These are phyloP conservation scores for Candida jianshihensis DNA, from an alignment of 805 yeast genomes.

Conservation along the genomic window DNA sequence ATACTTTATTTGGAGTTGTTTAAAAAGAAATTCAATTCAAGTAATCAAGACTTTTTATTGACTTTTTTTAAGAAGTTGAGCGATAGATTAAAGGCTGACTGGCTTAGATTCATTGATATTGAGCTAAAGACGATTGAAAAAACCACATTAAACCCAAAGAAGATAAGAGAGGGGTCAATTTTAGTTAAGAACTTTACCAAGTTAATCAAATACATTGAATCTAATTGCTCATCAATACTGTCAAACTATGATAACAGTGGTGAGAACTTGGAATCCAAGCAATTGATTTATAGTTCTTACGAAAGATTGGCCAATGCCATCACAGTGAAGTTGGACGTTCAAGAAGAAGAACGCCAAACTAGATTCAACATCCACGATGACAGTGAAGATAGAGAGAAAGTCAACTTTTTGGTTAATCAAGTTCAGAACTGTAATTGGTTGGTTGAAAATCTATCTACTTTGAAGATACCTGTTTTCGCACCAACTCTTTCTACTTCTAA, in stretches of 20 bases:
- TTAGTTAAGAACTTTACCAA: slow-evolving; percentile 42
- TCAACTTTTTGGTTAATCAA: slow-evolving; percentile 38
- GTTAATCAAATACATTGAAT: slow-evolving; percentile 35
- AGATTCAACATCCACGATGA: slow-evolving; percentile 13
- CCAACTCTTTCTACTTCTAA: slow-evolving; percentile 15
- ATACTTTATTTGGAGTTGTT: slow-evolving; percentile 36
- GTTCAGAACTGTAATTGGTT: slow-evolving; percentile 50
- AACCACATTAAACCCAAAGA: slow-evolving; percentile 26
- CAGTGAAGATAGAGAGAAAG: slow-evolving; percentile 24
- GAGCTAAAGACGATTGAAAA: slow-evolving; percentile 43
- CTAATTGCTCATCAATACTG: slow-evolving; percentile 7
- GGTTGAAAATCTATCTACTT: slow-evolving; percentile 32
- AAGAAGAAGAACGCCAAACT: slow-evolving; percentile 16
- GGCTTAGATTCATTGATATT: slow-evolving; percentile 54
- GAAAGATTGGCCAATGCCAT: slow-evolving; percentile 24
- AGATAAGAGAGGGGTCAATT: slow-evolving; percentile 35
- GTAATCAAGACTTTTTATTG: slow-evolving; percentile 60
- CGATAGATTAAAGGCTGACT: slow-evolving; percentile 44
- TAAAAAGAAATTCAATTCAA: slow-evolving; percentile 30
- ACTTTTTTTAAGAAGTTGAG: slow-evolving; percentile 42
- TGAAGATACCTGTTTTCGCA: slow-evolving; percentile 10
- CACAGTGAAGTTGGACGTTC: slow-evolving; percentile 22
- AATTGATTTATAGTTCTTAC: slow-evolving; percentile 23
- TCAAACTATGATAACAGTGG: slow-evolving; percentile 3
- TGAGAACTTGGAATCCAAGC: slow-evolving; percentile 16